phyloP scores from a whole-genome alignment of 1,139 yeast species.

The Pichia sp. region DNA sequence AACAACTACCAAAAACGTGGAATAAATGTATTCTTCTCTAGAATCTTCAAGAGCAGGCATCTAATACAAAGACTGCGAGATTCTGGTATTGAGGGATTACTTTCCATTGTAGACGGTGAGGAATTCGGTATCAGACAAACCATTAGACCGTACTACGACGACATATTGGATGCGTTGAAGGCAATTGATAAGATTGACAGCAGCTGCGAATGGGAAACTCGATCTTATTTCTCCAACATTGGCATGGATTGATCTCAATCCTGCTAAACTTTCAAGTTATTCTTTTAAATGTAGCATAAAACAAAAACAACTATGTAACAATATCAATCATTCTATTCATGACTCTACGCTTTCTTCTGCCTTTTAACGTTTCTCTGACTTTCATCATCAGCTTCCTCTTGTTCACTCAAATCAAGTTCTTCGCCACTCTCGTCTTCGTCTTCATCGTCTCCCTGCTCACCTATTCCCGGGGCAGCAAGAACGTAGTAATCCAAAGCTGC shows the following conservation, averaged over 20 bases:
- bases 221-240: slow-evolving; percentile 21
- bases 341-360: slow-evolving; percentile 1
- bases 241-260: slow-evolving; percentile 15
- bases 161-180: slow-evolving; percentile 33
- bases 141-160: slow-evolving; percentile 29
- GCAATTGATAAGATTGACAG: slow-evolving; percentile 30
- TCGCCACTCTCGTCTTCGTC: slow-evolving; percentile 48
- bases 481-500: slow-evolving; percentile 70
- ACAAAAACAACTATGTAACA: neutral
- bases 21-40: slow-evolving; percentile 59
- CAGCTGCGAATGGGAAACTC: slow-evolving; percentile 21
- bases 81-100: slow-evolving; percentile 28
- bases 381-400: slow-evolving; percentile 35
- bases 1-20: slow-evolving; percentile 50
- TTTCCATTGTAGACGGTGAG: slow-evolving; percentile 22
- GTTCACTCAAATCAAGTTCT: slow-evolving; percentile 49
- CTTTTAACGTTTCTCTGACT: slow-evolving; percentile 11
- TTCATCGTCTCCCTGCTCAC: slow-evolving; percentile 45
- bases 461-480: slow-evolving; percentile 57
- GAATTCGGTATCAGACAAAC: slow-evolving; percentile 27
- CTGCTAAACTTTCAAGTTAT: neutral
- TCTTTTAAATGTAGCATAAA: neutral
- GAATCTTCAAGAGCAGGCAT: slow-evolving; percentile 42
- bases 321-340: neutral
- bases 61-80: slow-evolving; percentile 23